Evolutionary conservation across 1,284 basidiomycete genomes (phyloP), one percentile per base, ranked within the genome.

Genomic region (Cutaneotrichosporon cyanovorans): DNA sequence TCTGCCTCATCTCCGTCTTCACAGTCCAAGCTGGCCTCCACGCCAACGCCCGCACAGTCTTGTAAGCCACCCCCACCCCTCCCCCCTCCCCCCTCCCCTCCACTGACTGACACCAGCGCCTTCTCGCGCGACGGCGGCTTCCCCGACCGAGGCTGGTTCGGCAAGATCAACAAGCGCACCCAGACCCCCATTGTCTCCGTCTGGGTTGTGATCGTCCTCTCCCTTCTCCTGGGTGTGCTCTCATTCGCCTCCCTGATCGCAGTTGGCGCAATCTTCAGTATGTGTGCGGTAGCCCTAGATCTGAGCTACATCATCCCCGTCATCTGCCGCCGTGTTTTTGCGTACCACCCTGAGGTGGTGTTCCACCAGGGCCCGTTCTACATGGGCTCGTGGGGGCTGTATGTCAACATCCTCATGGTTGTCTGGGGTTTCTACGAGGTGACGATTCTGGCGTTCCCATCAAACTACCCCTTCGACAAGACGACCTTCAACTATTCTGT

Each of bases 1-100:
- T 58, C 37, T 58, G 75, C 31, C 80, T 85, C 52, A 84, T 89
- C 20, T 87, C 80, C 1, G 87, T 87, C 73, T 88, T 87, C 68
- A 85, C 89, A 39, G 80, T 82, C 33, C 86, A 88, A 45, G 77
- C 77, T 5, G 77, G 84, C 20, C 76, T 89, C 4, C 91, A 95
- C 21, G 90, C 90, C 10, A 83, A 82, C 47, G 88, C 88, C 5
- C 80, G 90, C 40, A 85, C 87, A 0, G 75, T 92, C 36, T 93
- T 88, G 25, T 28, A 28, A 28, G 25, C 25, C n/a, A n/a, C n/a
- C n/a, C n/a, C n/a, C n/a, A n/a, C n/a, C n/a, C n/a, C n/a, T n/a
- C n/a, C n/a, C n/a, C n/a, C n/a, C n/a, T n/a, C n/a, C n/a, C n/a
- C n/a, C n/a, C n/a, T n/a, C n/a, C n/a, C n/a, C n/a, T n/a, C n/a